Evolutionary conservation across 768 basidiomycete species (phyloP), one percentile per base, ranked within the genome.

Genomic region (Chalciporus sphaerocephalus): DNA sequence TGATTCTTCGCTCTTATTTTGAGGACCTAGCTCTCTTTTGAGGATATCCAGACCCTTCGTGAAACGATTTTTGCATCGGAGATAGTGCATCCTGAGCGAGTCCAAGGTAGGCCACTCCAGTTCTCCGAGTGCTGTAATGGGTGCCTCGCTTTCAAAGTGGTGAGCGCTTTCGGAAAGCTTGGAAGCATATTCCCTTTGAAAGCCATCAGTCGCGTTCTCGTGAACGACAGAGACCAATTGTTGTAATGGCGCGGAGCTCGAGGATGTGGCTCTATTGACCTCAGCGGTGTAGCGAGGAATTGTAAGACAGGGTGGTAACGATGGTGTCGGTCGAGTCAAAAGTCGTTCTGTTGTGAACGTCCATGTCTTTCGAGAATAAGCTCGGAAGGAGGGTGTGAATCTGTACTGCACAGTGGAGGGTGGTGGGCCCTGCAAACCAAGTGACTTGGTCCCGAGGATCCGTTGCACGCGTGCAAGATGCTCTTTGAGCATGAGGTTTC

Each of bases 381-480:
- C 6, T 15, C 5, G 27, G 21, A 11, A 8, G 0, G 42, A 41
- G 1, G 33, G 44, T 6, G 30, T 1, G 16, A 60, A 54, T 5
- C 27, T 20, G 20, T 60, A 59, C 8, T 21, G 40, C 12, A 15
- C 6, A 23, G 5, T 5, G 11, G 35, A 12, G 0, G 16, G 13
- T 4, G 51, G 17, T 4, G n/a, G 2, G 7, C 5, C 24, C 5
- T 18, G 21, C 2, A 34, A 11, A 16, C 18, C 28, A 6, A 22
- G n/a, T n/a, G n/a, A n/a, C n/a, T n/a, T 5, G 3, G 5, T 11
- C 6, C 44, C 33, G 22, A 60, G 36, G 5, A 50, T 52, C 0
- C 1, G 9, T 25, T 60, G 49, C 5, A 57, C 40, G 13, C 47
- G 45, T 9, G 6, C 1, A 1, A 62, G 20, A 16, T 62, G 57